These are phyloP conservation scores for Prosopis cineraria DNA, from an alignment of 306 rosid species.

Conservation along the genomic window DNA sequence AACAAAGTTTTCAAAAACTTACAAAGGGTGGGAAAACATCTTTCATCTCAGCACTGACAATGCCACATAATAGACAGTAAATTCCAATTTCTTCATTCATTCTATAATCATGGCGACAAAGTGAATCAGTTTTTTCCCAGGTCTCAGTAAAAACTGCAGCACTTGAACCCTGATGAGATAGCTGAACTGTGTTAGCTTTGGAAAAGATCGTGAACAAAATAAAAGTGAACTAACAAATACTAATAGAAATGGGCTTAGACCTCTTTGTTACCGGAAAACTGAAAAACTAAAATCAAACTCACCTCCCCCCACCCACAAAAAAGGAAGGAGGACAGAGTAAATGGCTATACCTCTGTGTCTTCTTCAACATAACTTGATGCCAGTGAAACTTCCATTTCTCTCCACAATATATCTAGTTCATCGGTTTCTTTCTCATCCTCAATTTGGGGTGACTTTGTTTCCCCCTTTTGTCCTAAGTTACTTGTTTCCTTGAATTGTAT, in stretches of 20 bases:
- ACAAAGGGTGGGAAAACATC: slow-evolving; percentile 62
- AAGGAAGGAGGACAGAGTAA: not conserved
- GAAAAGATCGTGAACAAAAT: not conserved
- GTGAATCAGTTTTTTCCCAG: not conserved
- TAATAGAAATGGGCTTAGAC: not conserved
- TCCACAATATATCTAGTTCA: slow-evolving; percentile 68
- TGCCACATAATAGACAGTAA: slow-evolving; percentile 58
- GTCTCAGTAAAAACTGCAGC: slow-evolving; percentile 28
- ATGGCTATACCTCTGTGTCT: slow-evolving; percentile 46
- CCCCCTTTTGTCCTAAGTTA: slow-evolving; percentile 30
- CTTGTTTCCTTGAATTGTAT: slow-evolving; percentile 43
- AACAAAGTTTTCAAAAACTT: slow-evolving; percentile 44
- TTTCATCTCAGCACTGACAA: slow-evolving; percentile 53
- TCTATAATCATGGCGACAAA: slow-evolving; percentile 56
- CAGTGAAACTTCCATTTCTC: slow-evolving; percentile 69
- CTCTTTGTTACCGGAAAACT: not conserved
- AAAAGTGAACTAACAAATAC: not conserved
- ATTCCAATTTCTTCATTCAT: slow-evolving; percentile 69
- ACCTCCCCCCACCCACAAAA: not conserved
- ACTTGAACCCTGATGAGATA: slow-evolving; percentile 51
- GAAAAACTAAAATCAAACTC: not conserved
- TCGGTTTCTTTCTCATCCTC: slow-evolving; percentile 57
- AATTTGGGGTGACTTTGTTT: slow-evolving; percentile 29
- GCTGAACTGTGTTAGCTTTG: slow-evolving; percentile 29
- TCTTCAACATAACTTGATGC: slow-evolving; percentile 59